Evolutionary conservation across 371 early-diverging fungal genomes (phyloP).

Genomic region (Synchytrium microbalum): DNA sequence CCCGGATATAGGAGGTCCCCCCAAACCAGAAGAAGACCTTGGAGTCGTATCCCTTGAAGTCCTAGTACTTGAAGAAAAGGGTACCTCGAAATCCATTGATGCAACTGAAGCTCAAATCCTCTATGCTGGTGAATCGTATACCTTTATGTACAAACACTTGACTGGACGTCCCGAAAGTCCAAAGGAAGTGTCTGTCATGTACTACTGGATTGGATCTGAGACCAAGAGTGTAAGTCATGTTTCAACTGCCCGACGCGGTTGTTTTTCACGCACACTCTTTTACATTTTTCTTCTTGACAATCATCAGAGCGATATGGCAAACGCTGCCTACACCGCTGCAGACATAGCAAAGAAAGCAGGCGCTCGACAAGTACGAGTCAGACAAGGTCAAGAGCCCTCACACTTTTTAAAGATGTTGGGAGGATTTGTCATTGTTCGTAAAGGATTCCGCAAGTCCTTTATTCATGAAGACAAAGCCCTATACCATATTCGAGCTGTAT

Average conservation of each 20-base stretch:
- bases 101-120: slow-evolving; percentile 7
- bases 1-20: slow-evolving; percentile 23
- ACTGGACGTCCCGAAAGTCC: slow-evolving; percentile 25
- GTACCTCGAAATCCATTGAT: not conserved
- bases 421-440: slow-evolving; percentile 16
- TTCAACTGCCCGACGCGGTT: too few relatives aligned
- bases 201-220: slow-evolving; percentile 29
- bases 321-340: slow-evolving; percentile 22
- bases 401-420: slow-evolving; percentile 26
- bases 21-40: slow-evolving; percentile 16
- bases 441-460: slow-evolving; percentile 12
- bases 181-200: slow-evolving; percentile 19
- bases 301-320: slow-evolving; percentile 26
- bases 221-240: slow-evolving; percentile 18
- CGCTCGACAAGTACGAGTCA: slow-evolving; percentile 24
- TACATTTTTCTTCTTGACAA: slow-evolving; percentile 4
- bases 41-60: slow-evolving; percentile 13
- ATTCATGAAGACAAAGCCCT: slow-evolving; percentile 7
- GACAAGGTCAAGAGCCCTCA: slow-evolving; percentile 27
- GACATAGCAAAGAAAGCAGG: slow-evolving; percentile 21
- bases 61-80: not conserved
- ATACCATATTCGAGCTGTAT: slow-evolving; percentile 14
- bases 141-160: slow-evolving; percentile 19
- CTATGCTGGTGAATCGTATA: slow-evolving; percentile 24
- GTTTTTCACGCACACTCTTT: not conserved